Base-by-base conservation (phyloP, 2,329 filamentous ascomycete genomes). In the Aspergillus caelatus region DNA sequence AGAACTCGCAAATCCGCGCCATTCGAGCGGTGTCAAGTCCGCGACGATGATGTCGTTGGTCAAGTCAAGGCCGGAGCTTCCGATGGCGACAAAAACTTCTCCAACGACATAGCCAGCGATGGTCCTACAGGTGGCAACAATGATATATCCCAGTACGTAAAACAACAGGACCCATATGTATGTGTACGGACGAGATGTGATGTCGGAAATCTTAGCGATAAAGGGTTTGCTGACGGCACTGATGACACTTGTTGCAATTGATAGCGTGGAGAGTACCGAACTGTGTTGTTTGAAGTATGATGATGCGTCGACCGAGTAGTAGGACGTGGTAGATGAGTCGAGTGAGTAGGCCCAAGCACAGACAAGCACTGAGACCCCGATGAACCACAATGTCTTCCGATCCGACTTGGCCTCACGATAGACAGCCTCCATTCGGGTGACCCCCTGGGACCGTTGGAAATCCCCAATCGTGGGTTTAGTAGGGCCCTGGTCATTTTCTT, bases 221-320 rank as follows among this genome's bases (percentile, higher is more conserved):
- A 65, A 65, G 28, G 63, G 63, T 36, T 65, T 65, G 52, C 60
- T 62, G 19, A 62, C 57, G 2, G 63, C 63, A 39, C 57, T 57
- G 36, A 65, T 62, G 45, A 65, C 60, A 30, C 57, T 60, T 9
- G 60, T 62, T 12, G 60, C 60, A 28, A 65, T 62, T 12, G 58
- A 56, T 3, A 65, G n/a, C 9, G 60, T 62, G 19, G 48, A 52
- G 4, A 52, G 48, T 2, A 62, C 60, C 7, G 57, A 62, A n/a
- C 43, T 60, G 53, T 62, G 63, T 34, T 65, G 63, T 30, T 60
- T 60, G 57, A 52, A 52, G 21, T 52, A 52, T 4, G 48, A 52
- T 2, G 26, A 52, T 5, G 48, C 63, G 30, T 65, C 60, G 30
- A 65, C 52, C 9, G 60, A 62, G 52, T 65, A 65, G 36, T 61